Evolutionary conservation across 2,329 filamentous ascomycete genomes (phyloP).

Genomic region (Pseudogymnoascus sp.): DNA sequence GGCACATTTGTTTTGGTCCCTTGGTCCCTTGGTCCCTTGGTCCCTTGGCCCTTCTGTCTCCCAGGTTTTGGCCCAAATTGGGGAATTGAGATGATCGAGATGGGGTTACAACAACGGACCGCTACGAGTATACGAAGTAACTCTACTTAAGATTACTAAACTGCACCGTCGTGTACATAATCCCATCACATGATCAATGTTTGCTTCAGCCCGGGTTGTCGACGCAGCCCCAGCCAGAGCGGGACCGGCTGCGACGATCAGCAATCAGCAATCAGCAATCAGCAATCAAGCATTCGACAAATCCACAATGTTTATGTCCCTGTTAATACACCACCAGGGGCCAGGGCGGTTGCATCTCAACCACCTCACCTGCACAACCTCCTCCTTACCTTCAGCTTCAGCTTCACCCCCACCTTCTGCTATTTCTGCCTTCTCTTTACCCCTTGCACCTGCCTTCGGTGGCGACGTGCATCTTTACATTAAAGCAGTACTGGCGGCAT

Average conservation of each 20-base stretch:
- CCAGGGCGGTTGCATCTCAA: background rate
- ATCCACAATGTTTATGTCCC: background rate
- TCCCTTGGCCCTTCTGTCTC: background rate
- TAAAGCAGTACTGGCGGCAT: background rate
- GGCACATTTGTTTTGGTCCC: background rate
- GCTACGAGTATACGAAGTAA: background rate
- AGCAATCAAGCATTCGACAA: background rate
- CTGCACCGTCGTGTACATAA: background rate
- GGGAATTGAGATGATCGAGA: background rate
- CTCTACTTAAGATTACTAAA: background rate
- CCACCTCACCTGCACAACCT: background rate
- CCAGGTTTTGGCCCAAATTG: background rate
- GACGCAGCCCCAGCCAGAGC: background rate
- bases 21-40: background rate
- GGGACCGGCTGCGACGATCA: background rate
- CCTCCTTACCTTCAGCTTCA: background rate
- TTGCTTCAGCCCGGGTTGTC: background rate
- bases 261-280: constrained; percentile 8
- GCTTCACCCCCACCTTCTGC: background rate
- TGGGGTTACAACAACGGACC: background rate
- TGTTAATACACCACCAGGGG: background rate
- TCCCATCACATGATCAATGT: constrained; percentile 2
- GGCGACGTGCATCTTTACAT: background rate
- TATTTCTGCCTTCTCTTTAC: background rate
- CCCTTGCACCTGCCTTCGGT: background rate